A percentile compares a stretch with the other conserved stretches of the same genome.
Evolutionary conservation across 164 flowering plant species (phyloP).

Genomic region (Piper longum): DNA sequence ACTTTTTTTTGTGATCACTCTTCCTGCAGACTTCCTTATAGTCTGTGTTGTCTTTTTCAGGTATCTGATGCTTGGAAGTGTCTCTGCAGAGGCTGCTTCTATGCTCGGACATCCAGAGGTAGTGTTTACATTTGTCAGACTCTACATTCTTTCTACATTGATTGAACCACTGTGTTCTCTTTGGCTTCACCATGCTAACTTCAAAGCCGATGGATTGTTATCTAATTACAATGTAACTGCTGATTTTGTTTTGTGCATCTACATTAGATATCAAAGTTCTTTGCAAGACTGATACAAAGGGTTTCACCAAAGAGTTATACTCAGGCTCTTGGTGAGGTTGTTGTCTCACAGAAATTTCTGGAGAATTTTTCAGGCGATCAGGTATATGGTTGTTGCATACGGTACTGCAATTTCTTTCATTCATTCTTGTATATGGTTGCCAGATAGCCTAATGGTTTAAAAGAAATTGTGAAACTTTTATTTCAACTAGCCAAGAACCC

Average conservation of each 20-base stretch:
- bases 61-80: conserved; percentile 81
- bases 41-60: conserved; percentile 22
- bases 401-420: neutral
- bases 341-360: conserved; percentile 71
- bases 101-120: conserved; percentile 82
- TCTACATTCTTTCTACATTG: neutral
- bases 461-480: no score
- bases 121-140: neutral
- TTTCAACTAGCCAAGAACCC: no score
- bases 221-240: neutral
- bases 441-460: no score
- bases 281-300: conserved; percentile 74
- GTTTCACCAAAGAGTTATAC: conserved; percentile 96
- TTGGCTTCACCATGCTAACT: neutral
- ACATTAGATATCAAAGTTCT: conserved; percentile 68
- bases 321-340: conserved; percentile 81
- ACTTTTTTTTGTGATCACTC: no score
- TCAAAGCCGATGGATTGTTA: neutral
- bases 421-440: neutral
- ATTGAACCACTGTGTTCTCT: neutral
- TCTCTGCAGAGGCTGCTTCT: conserved; percentile 75
- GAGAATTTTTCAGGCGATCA: conserved; percentile 96
- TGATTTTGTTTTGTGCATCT: neutral
- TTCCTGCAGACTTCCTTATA: conserved; percentile 2
- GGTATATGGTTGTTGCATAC: conserved; percentile 22